Evolutionary conservation across 352 stramenopile genomes (phyloP).

Genomic region (Globisporangium alternatum): DNA sequence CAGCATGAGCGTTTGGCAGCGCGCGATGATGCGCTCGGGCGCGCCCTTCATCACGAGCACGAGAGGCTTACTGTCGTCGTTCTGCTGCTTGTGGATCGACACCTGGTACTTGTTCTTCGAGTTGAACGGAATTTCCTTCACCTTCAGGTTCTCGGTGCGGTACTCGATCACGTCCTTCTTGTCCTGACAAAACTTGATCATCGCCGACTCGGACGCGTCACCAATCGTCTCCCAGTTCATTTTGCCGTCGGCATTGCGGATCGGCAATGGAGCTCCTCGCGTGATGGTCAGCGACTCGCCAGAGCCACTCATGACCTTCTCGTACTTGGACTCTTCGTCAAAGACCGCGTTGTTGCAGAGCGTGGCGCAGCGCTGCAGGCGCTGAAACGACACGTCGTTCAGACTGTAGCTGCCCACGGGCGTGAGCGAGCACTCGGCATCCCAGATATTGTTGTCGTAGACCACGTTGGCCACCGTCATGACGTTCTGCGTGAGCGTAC

Average conservation of each 20-base stretch:
- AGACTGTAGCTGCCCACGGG: slow-evolving; percentile 53
- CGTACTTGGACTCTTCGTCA: slow-evolving; percentile 51
- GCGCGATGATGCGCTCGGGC: slow-evolving; percentile 92
- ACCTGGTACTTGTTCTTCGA: slow-evolving; percentile 87
- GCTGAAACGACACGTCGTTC: slow-evolving; percentile 44
- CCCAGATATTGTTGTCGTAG: slow-evolving; percentile 69
- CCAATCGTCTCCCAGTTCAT: slow-evolving; percentile 62
- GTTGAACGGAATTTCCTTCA: slow-evolving; percentile 86
- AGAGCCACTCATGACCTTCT: slow-evolving; percentile 19
- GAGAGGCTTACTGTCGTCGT: slow-evolving; percentile 55
- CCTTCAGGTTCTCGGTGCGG: slow-evolving; percentile 54
- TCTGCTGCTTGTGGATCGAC: slow-evolving; percentile 80
- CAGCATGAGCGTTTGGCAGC: slow-evolving; percentile 86
- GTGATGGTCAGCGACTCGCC: slow-evolving; percentile 17
- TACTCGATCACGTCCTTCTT: slow-evolving; percentile 73
- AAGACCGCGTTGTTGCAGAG: slow-evolving; percentile 91
- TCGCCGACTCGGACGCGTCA: slow-evolving; percentile 75
- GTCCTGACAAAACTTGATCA: slow-evolving; percentile 86
- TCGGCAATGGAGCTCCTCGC: slow-evolving; percentile 18
- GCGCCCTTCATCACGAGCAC: slow-evolving; percentile 95
- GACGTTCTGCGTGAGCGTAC: slow-evolving; percentile 92
- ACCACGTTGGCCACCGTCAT: slow-evolving; percentile 91
- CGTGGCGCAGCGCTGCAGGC: slow-evolving; percentile 80
- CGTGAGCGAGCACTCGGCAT: slow-evolving; percentile 78
- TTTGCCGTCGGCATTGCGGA: slow-evolving; percentile 11